Percentiles rank a stretch among this genome's conserved stretches.
Conservation (phyloP, 129 eudicot species). For the Escallonia herrerae region DNA sequence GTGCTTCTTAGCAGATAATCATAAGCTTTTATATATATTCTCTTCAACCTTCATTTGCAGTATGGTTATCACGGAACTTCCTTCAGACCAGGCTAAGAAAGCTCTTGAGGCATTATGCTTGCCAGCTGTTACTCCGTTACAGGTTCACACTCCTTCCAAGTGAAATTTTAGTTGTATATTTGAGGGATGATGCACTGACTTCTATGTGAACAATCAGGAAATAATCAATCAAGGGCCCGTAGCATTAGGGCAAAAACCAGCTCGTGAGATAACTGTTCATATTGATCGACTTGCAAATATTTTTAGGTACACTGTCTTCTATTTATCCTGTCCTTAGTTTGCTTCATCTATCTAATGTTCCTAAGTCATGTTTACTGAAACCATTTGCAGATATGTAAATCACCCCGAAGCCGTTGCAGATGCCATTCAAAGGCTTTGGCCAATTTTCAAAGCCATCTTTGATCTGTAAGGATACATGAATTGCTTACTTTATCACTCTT, state of each 20-base stretch:
- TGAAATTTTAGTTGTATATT: not conserved
- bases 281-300: constrained; percentile 96
- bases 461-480: constrained; percentile 34
- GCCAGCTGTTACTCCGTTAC: constrained; percentile 83
- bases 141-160: constrained; percentile 36
- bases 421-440: not conserved
- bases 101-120: constrained; percentile 93
- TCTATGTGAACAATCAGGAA: constrained; percentile 55
- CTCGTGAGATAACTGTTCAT: constrained; percentile 96
- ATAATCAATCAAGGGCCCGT: constrained; percentile 81
- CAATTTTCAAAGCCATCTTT: not conserved
- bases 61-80: constrained; percentile 94
- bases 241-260: constrained; percentile 69
- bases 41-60: constrained; percentile 43
- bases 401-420: not conserved
- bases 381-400: not conserved
- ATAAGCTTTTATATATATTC: constrained; percentile 10
- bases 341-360: constrained; percentile 7
- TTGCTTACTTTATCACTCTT: not conserved
- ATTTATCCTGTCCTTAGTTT: not conserved
- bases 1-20: not conserved
- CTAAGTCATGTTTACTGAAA: not conserved
- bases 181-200: constrained; percentile 11
- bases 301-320: constrained; percentile 47
- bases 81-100: constrained; percentile 93